Conservation (phyloP, 768 basidiomycete species). For the Termitomyces sp. region DNA sequence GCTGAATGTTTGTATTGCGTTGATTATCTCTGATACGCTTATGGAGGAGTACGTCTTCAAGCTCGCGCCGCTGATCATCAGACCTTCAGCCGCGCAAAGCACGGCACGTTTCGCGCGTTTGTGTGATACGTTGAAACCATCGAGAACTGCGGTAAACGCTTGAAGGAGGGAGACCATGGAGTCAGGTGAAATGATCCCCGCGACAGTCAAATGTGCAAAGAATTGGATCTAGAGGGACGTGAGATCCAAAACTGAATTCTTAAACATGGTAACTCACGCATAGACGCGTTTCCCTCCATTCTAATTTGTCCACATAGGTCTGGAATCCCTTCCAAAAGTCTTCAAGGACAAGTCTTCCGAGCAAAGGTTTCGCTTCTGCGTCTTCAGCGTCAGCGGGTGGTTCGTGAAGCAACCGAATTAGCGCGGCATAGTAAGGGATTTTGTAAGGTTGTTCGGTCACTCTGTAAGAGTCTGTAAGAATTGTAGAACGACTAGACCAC, state of each 20-base stretch:
- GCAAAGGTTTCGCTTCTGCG: constrained; percentile 38
- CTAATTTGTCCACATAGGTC: constrained; percentile 80
- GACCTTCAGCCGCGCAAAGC: constrained; percentile 76
- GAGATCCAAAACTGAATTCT: not conserved
- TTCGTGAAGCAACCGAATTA: constrained; percentile 69
- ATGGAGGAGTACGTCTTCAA: constrained; percentile 61
- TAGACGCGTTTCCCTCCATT: constrained; percentile 88
- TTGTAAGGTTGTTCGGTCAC: constrained; percentile 94
- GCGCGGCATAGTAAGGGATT: constrained; percentile 82
- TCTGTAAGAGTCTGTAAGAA: constrained; percentile 34
- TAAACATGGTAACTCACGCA: constrained; percentile 56
- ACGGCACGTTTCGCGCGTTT: constrained; percentile 82
- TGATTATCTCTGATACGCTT: constrained; percentile 68
- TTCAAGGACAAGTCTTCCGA: constrained; percentile 75
- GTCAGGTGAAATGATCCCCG: constrained; percentile 68
- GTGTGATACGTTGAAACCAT: constrained; percentile 86
- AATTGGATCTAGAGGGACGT: constrained; percentile 72
- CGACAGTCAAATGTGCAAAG: constrained; percentile 83
- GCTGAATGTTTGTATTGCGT: constrained; percentile 67
- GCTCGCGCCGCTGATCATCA: constrained; percentile 71
- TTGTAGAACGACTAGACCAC: not conserved
- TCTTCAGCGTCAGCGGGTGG: constrained; percentile 34
- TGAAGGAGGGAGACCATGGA: constrained; percentile 82
- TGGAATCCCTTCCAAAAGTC: constrained; percentile 94
- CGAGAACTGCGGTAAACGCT: constrained; percentile 82